Evolutionary conservation across 2,329 filamentous ascomycete species (phyloP).

Genomic region (Aureobasidium vineae): DNA sequence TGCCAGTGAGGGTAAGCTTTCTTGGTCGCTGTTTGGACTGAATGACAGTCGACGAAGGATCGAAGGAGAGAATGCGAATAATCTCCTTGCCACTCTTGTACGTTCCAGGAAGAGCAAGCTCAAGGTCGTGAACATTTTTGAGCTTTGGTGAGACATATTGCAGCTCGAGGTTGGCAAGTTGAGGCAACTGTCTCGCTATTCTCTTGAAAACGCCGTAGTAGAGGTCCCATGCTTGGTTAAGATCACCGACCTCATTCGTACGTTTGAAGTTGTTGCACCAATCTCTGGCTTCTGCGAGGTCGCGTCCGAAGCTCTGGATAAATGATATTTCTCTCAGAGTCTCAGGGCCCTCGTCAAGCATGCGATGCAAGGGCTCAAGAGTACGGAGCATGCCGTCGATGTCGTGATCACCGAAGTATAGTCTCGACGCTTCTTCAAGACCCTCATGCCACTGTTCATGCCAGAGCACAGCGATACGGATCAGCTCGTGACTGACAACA

Average conservation of each 20-base stretch:
- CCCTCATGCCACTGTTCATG: conserved; percentile 99
- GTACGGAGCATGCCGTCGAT: conserved; percentile 96
- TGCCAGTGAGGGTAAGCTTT: conserved; percentile 83
- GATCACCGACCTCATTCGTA: conserved; percentile 85
- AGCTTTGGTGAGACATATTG: conserved; percentile 97
- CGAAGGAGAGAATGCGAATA: conserved; percentile 84
- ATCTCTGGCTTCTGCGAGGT: conserved; percentile 89
- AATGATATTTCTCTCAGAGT: conserved; percentile 96
- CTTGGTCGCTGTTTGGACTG: conserved; percentile 95
- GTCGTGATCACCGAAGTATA: conserved; percentile 98
- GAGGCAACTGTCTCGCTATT: conserved; percentile 88
- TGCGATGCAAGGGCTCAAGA: conserved; percentile 84
- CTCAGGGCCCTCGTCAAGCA: conserved; percentile 73
- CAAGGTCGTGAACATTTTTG: conserved; percentile 78
- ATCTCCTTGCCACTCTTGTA: conserved; percentile 79
- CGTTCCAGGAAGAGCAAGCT: conserved; percentile 92
- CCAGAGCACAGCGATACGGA: conserved; percentile 95
- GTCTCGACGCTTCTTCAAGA: conserved; percentile 88
- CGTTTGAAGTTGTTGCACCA: conserved; percentile 92
- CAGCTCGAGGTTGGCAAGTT: conserved; percentile 87
- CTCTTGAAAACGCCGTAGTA: conserved; percentile 99
- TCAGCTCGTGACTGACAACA: conserved; percentile 91
- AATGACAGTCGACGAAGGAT: conserved; percentile 86
- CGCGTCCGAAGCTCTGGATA: conserved; percentile 92
- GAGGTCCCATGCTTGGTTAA: conserved; percentile 98